Conservation (phyloP, 352 stramenopile species). For the Blastocystis sp. region DNA sequence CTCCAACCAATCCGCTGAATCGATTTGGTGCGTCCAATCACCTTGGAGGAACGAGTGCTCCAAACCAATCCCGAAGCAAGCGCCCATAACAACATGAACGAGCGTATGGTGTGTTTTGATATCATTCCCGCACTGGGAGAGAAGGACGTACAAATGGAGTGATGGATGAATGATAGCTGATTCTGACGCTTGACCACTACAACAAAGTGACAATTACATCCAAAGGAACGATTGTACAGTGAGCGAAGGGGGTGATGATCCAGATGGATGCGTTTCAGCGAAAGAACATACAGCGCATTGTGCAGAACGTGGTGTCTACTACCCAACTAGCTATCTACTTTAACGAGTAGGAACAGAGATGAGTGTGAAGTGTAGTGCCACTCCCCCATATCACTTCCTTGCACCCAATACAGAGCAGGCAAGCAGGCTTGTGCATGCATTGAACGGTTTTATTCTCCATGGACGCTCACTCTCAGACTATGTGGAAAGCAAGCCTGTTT, state of each 20-base stretch:
- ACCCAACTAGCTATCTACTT: slow-evolving; percentile 23
- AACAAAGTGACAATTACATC: slow-evolving; percentile 9
- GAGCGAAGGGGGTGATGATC: not conserved
- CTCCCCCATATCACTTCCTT: not conserved
- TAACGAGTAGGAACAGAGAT: not conserved
- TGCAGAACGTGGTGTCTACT: slow-evolving; percentile 11
- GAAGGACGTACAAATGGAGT: slow-evolving; percentile 20
- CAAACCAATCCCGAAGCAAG: not conserved
- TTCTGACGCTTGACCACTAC: slow-evolving; percentile 21
- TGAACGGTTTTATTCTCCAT: not conserved
- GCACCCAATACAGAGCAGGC: not conserved
- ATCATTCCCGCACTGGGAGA: slow-evolving; percentile 15
- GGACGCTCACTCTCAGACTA: not conserved
- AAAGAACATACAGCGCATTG: slow-evolving; percentile 1
- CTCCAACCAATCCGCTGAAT: not conserved
- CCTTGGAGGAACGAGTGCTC: not conserved
- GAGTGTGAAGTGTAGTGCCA: not conserved
- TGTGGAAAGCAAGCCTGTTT: slow-evolving; percentile 12
- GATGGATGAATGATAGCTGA: not conserved
- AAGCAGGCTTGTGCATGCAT: not conserved
- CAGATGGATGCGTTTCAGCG: not conserved
- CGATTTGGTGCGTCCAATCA: slow-evolving; percentile 49
- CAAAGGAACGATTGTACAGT: slow-evolving; percentile 14
- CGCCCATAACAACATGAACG: slow-evolving; percentile 6
- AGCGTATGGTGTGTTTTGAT: not conserved